Conservation (phyloP, 2,329 filamentous ascomycete genomes). For the Ophiostoma fasciatum region DNA sequence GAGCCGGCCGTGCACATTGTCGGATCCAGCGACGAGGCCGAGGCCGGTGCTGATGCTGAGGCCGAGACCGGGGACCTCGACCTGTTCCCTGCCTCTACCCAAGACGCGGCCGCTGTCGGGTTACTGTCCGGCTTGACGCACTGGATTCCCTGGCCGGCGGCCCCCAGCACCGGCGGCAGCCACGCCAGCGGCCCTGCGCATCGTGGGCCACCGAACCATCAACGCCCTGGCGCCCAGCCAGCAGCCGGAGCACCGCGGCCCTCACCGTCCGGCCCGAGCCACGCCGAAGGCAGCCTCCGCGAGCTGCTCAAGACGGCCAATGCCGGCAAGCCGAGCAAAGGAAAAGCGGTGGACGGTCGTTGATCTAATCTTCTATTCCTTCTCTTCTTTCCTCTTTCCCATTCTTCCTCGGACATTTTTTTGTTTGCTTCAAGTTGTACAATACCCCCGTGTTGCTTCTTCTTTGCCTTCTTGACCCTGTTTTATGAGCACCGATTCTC, state of each 20-base stretch:
- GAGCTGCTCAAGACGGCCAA: conserved; percentile 31
- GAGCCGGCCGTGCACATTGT: not conserved
- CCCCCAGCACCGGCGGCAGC: conserved; percentile 15
- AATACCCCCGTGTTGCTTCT: not conserved
- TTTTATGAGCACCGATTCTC: too few relatives aligned
- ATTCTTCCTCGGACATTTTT: not conserved
- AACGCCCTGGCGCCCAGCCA: too few relatives aligned
- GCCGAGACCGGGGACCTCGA: not conserved
- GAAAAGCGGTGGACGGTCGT: conserved; percentile 10
- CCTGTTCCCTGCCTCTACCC: conserved; percentile 5
- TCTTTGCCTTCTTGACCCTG: not conserved
- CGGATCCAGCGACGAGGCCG: not conserved
- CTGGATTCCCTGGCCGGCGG: conserved; percentile 30
- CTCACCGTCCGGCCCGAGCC: too few relatives aligned
- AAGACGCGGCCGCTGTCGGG: conserved; percentile 10
- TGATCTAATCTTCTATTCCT: not conserved
- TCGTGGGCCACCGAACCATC: not conserved
- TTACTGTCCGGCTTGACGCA: conserved; percentile 26
- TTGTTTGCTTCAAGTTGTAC: too few relatives aligned
- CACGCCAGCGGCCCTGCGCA: not conserved
- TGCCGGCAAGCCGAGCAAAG: conserved; percentile 11
- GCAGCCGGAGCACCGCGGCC: too few relatives aligned
- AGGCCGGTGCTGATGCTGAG: too few relatives aligned
- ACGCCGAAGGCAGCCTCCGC: conserved; percentile 42
- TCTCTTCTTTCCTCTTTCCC: not conserved